Conservation (phyloP, 2,329 filamentous ascomycete species). For the Sclerotinia borealis region DNA sequence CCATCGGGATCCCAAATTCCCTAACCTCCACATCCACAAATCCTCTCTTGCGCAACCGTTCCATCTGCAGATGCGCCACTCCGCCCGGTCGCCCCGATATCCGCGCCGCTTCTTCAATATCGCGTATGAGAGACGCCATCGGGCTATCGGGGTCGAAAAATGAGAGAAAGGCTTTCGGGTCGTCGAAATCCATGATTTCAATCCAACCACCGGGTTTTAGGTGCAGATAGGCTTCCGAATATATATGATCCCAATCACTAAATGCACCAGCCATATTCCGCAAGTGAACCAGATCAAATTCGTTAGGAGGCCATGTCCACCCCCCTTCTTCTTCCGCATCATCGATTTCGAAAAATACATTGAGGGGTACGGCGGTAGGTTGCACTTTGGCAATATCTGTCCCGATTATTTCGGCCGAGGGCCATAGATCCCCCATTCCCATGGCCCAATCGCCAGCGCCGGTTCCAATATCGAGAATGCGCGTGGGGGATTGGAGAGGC, state of each 20-base stretch:
- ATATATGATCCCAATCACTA: constrained; percentile 48
- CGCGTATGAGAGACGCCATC: constrained; percentile 12
- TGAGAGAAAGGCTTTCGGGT: constrained; percentile 18
- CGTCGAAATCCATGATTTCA: constrained; percentile 31
- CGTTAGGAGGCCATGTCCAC: constrained; percentile 45
- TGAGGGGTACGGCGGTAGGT: constrained; percentile 51
- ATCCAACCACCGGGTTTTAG: constrained; percentile 31
- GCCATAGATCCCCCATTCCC: constrained; percentile 48
- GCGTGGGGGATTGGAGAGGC: constrained; percentile 36
- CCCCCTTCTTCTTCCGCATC: constrained; percentile 43
- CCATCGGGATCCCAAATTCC: constrained; percentile 26
- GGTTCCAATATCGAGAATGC: constrained; percentile 43
- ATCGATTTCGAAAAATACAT: constrained; percentile 60
- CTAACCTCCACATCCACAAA: constrained; percentile 38
- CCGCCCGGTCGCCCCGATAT: constrained; percentile 21
- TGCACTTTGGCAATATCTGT: constrained; percentile 56
- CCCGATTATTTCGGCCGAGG: constrained; percentile 48
- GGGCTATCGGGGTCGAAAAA: constrained; percentile 20
- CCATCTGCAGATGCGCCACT: constrained; percentile 21
- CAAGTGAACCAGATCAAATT: constrained; percentile 56
- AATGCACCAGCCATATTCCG: constrained; percentile 53
- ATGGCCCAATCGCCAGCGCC: constrained; percentile 60
- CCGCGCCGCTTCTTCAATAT: constrained; percentile 19
- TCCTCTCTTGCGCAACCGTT: constrained; percentile 33
- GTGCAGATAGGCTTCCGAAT: constrained; percentile 43